Base-by-base conservation (phyloP, 345 rosid genomes). In the Acer negundo region DNA sequence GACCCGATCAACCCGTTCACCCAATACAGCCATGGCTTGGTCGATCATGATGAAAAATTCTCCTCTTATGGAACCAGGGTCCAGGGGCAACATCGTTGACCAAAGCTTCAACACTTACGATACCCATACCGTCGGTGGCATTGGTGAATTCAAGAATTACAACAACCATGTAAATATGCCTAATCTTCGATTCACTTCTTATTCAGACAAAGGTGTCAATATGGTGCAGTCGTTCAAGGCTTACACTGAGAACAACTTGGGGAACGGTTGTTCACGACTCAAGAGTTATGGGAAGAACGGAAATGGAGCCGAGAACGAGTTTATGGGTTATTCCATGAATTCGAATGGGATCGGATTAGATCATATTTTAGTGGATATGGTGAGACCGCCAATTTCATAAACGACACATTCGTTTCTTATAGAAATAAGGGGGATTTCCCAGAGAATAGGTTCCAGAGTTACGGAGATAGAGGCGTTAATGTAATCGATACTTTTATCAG, bases 51-150 rank as follows among this genome's bases (percentile, higher is more conserved):
- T 7, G 90, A 89, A 7, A 58, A 77, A 3, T 92, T 89, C 77
- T 56, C 83, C 40, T 76, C 40, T 7, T 90, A 90, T 66, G 93
- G 81, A 35, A 77, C n/a, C n/a, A n/a, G n/a, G n/a, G n/a, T n/a
- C 69, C 0, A 78, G 3, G 5, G 44, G 88, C 35, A 92, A 92
- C 75, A 94, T 88, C n/a, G 91, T 80, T 0, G 95, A 91, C 73
- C 87, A 95, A 80, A 82, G 84, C 69, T 95, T 95, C 87, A 89
- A 89, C 77, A 85, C 93, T 26, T 95, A 95, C 80, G 97, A 93
- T 7, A 66, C 82, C 12, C 70, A 70, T 11, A 86, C 91, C 13
- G 86, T 89, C 28, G 94, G 97, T 2, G 97, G 99, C 56, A 13
- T 59, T 10, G 90, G 97, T n/a, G 81, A 85, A 0, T 95, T 95